phyloP scores from a whole-genome alignment of 768 basidiomycete genomes.

The Podaxis sp. region DNA sequence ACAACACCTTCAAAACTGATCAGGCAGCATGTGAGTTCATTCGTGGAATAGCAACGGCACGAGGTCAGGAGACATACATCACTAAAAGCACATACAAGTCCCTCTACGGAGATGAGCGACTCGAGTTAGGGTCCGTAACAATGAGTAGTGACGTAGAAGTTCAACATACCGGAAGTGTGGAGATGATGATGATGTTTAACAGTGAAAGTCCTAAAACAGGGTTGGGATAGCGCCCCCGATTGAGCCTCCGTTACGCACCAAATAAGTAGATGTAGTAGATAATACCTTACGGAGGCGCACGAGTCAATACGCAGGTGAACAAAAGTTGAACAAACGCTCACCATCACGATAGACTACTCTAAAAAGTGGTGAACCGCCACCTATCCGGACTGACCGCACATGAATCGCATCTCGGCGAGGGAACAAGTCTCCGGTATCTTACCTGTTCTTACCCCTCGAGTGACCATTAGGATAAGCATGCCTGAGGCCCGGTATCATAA shows the following conservation, averaged over 20 bases:
- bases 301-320: not conserved
- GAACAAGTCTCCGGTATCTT: not conserved
- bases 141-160: not conserved
- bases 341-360: not conserved
- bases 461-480: not conserved
- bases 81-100: not conserved
- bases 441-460: not conserved
- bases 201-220: not conserved
- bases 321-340: not conserved
- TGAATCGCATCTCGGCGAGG: not conserved
- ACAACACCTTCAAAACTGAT: not conserved
- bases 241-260: not conserved
- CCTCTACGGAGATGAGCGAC: not conserved
- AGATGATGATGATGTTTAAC: not conserved
- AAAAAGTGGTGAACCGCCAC: not conserved
- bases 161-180: not conserved
- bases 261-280: not conserved
- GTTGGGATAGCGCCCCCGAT: not conserved
- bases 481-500: not conserved
- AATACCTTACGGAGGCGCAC: not conserved
- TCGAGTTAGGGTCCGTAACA: not conserved
- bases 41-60: not conserved
- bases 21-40: not conserved
- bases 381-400: not conserved
- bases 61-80: not conserved